Conservation (phyloP, 2,329 filamentous ascomycete species). For the Hirsutella thompsonii region DNA sequence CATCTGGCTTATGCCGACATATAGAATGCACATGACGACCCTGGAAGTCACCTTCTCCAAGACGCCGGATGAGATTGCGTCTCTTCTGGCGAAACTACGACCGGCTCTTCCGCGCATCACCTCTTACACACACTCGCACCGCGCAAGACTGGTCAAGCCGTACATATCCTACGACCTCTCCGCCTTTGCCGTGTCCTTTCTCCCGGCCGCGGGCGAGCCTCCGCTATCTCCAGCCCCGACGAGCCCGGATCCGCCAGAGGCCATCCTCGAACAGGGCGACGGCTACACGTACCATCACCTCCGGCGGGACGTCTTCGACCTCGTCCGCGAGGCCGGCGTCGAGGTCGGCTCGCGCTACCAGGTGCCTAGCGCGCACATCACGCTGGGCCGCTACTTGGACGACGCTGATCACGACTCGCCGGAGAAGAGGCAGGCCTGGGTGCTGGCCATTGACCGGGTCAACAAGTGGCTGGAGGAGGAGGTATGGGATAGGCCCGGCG, state of each 20-base stretch:
- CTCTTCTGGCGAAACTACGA: slow-evolving; percentile 44
- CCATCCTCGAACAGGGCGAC: slow-evolving; percentile 38
- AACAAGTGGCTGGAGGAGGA: slow-evolving; percentile 62
- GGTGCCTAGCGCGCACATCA: slow-evolving; percentile 82
- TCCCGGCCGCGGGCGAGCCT: slow-evolving; percentile 60
- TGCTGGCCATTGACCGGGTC: slow-evolving; percentile 59
- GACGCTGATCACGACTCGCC: slow-evolving; percentile 48
- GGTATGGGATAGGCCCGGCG: slow-evolving; percentile 49
- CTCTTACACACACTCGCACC: slow-evolving; percentile 53
- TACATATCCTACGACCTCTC: slow-evolving; percentile 73
- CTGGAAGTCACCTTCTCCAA: slow-evolving; percentile 76
- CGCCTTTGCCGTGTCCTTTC: slow-evolving; percentile 75
- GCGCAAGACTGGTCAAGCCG: slow-evolving; percentile 68
- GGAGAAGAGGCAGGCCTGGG: slow-evolving; percentile 48
- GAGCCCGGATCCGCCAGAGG: slow-evolving; percentile 23
- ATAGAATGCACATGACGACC: slow-evolving; percentile 71
- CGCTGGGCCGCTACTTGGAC: slow-evolving; percentile 67
- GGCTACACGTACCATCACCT: slow-evolving; percentile 84
- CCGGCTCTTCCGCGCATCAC: slow-evolving; percentile 46
- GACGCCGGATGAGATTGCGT: slow-evolving; percentile 53
- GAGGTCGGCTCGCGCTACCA: slow-evolving; percentile 68
- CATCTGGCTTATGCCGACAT: slow-evolving; percentile 75
- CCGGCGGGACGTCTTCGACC: slow-evolving; percentile 60
- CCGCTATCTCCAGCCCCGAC: slow-evolving; percentile 22
- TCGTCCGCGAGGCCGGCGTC: slow-evolving; percentile 49